A percentile compares a stretch with the other conserved stretches of the same genome.
These are phyloP conservation scores for Gracilariopsis chorda DNA, from an alignment of 23 red algal species.

Conservation along the genomic window DNA sequence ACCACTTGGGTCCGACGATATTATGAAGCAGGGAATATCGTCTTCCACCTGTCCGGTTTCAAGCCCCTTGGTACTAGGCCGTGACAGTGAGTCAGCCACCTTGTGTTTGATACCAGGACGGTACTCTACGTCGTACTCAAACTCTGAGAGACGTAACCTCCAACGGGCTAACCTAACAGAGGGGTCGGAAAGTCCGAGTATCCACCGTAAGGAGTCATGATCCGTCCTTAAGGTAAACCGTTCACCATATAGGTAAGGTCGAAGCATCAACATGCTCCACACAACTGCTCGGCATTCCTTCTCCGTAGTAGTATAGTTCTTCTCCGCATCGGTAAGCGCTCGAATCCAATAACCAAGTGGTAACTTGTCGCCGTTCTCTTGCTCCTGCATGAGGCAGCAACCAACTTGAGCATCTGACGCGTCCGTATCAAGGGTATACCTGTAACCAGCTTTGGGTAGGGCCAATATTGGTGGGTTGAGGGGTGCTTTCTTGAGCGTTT, in stretches of 20 bases:
- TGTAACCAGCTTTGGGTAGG: not conserved
- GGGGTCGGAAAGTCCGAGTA: not conserved
- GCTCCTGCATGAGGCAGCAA: constrained; percentile 12
- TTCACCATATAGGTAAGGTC: constrained; percentile 24
- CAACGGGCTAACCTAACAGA: constrained; percentile 15
- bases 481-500: not conserved
- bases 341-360: constrained; percentile 15
- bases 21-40: constrained; percentile 27
- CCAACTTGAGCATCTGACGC: not conserved
- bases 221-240: constrained; percentile 10
- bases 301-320: constrained; percentile 10
- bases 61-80: not conserved
- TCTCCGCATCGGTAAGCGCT: not conserved
- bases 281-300: constrained; percentile 24
- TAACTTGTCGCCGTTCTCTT: constrained; percentile 5
- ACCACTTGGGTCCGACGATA: not conserved
- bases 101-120: constrained; percentile 19
- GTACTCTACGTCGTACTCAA: constrained; percentile 22
- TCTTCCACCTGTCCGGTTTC: not conserved
- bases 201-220: constrained; percentile 23
- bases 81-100: constrained; percentile 5
- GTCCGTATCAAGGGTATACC: constrained; percentile 2
- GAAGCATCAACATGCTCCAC: constrained; percentile 15
- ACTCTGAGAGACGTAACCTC: constrained; percentile 18
- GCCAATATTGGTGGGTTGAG: not conserved